Evolutionary conservation across 2,329 filamentous ascomycete genomes (phyloP), one percentile per base, ranked within the genome.

Genomic region (Diplodia sapinea): DNA sequence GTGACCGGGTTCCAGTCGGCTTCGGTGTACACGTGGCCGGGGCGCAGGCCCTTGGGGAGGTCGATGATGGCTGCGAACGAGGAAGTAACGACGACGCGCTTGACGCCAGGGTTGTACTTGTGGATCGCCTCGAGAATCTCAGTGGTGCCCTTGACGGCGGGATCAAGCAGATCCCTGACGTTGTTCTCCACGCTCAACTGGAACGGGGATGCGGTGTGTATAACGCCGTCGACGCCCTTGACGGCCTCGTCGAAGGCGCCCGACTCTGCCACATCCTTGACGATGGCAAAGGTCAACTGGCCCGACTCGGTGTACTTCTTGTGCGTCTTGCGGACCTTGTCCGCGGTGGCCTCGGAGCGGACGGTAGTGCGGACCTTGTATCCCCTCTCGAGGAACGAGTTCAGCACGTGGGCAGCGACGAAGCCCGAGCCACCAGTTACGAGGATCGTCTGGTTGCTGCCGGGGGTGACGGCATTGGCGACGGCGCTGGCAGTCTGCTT

Each of bases 61-160:
- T 65, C 62, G 36, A 65, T 15, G 8, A 65, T 54, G n/a, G 50
- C 26, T 9, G 62, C 55, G 6, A 68, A 67, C 11, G 69, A 71
- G 7, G 67, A 68, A 3, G 72, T 74, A 17, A 72, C 65, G n/a
- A 74, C 71, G 2, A 74, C 70, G 49, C 71, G 69, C 54, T 72
- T 71, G 13, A 74, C 62, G 17, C 33, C 54, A 50, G 49, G 62
- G 62, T 65, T 65, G 50, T 55, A 55, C 20, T 65, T 65, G 62
- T 51, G 38, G 31, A 67, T 31, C 47, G 57, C 76, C 3, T 76
- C 74, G 9, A 85, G 71, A 20, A 85, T 76, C 0, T 81, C 77
- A 4, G 74, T 76, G 1, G 83, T 80, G 2, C 83, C 82, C 50
- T 82, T 81, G 36, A 84, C 81, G 1, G 82, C 82, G 0, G 83